Base-by-base conservation (phyloP, 176 grass and related monocot genomes). In the Rhynchospora pubera region DNA sequence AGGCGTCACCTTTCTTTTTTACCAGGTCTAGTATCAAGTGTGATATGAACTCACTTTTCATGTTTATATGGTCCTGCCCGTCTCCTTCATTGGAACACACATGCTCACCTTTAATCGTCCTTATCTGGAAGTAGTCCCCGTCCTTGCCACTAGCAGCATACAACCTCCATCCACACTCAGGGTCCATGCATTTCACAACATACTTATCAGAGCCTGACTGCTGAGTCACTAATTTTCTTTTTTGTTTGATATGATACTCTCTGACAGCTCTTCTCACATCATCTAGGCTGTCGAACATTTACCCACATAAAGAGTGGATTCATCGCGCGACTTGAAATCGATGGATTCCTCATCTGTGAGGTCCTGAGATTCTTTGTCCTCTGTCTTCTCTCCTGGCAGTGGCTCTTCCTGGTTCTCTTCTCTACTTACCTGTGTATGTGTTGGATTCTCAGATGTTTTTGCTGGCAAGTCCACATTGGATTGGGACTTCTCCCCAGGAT, bases 231-330 rank as follows among this genome's bases (percentile, higher is more conserved):
- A 75, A 10, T 53, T 53, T 75, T 12, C 71, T 75, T 23, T 75
- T 75, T 75, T 75, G 13, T 75, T 16, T 53, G 23, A 75, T 75
- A 53, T 75, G 71, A 30, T 75, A 75, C 2, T 75, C 71, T 75
- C n/a, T 75, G 8, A 53, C 23, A 18, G 9, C 71, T 19, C 6
- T 46, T 47, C 52, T 75, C 22, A 75, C 14, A 75, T 75, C 71
- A 53, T 75, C 71, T 16, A 75, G 5, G 12, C 5, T 75, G 9
- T 75, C 21, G 48, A 75, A 75, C 22, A 26, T 75, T 23, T 75
- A 53, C 71, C 71, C 5, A 52, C 23, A 53, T 75, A 53, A 10
- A 75, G 22, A 28, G 9, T 22, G 14, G 47, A 75, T 26, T 26
- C 23, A 5, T 75, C 47, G 53, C 12, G 9, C 2, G 47, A 47